These are phyloP conservation scores for Arabis alpina DNA, from an alignment of 345 rosid species.

Conservation along the genomic window DNA sequence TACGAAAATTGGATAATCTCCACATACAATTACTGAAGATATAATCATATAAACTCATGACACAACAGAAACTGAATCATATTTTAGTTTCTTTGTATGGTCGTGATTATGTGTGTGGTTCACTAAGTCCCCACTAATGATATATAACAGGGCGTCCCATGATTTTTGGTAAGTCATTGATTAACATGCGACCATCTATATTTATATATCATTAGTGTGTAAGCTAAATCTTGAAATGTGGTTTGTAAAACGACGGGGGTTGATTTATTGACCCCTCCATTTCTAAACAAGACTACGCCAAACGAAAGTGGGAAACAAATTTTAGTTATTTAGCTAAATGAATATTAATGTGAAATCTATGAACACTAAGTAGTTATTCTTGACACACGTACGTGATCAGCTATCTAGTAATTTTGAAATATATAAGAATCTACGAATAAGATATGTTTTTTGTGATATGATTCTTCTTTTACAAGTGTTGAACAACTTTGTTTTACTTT, in stretches of 20 bases:
- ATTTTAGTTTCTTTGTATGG: too few relatives aligned
- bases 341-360: not conserved
- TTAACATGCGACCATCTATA: not conserved
- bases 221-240: conserved; percentile 13
- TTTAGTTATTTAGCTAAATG: not conserved
- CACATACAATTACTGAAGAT: conserved; percentile 1
- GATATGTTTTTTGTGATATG: not conserved
- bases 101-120: too few relatives aligned
- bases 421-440: not conserved
- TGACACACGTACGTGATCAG: not conserved
- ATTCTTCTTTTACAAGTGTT: conserved; percentile 16
- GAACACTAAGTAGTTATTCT: not conserved
- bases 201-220: conserved; percentile 6
- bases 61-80: too few relatives aligned
- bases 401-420: conserved; percentile 5
- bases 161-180: conserved; percentile 16
- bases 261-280: not conserved
- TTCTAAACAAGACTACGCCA: conserved; percentile 11
- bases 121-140: conserved; percentile 36
- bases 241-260: conserved; percentile 8
- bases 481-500: conserved; percentile 33
- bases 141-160: conserved; percentile 34
- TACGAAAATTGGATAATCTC: conserved; percentile 4
- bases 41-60: too few relatives aligned
- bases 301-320: not conserved